A percentile compares a stretch with the other conserved stretches of the same genome.
phyloP scores from a whole-genome alignment of 768 basidiomycete genomes.

The Lenzites betulinus region DNA sequence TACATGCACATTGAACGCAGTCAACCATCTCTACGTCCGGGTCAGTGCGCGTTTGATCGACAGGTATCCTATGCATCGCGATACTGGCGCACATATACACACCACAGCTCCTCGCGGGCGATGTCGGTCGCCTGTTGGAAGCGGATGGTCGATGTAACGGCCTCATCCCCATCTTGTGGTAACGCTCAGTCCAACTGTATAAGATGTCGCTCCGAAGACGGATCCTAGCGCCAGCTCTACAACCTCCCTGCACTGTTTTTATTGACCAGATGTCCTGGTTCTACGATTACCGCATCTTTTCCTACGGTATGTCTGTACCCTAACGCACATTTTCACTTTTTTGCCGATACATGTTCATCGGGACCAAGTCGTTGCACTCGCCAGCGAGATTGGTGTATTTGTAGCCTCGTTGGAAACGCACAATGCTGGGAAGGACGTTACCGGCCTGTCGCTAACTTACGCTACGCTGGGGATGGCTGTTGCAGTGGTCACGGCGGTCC shows the following conservation, averaged over 20 bases:
- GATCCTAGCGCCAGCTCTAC: background rate
- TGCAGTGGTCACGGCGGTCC: background rate
- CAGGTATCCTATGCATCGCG: background rate
- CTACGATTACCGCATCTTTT: constrained; percentile 1
- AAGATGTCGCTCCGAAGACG: background rate
- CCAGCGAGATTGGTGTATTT: background rate
- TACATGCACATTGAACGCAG: too few relatives aligned
- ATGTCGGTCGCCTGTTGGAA: background rate
- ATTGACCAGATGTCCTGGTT: background rate
- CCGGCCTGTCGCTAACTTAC: background rate
- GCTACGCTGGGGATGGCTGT: background rate
- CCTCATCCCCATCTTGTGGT: background rate
- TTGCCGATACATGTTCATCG: background rate
- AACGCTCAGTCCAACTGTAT: background rate
- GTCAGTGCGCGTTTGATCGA: background rate
- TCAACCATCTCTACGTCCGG: too few relatives aligned
- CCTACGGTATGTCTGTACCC: background rate
- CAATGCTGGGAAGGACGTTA: background rate
- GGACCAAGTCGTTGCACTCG: background rate
- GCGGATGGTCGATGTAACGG: background rate
- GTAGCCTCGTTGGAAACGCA: background rate
- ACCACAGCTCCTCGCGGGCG: background rate
- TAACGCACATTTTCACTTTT: too few relatives aligned
- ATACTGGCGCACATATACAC: background rate
- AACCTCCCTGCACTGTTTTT: background rate